These are phyloP conservation scores for Aristolochia californica DNA, from an alignment of 164 flowering plant species.

Conservation along the genomic window DNA sequence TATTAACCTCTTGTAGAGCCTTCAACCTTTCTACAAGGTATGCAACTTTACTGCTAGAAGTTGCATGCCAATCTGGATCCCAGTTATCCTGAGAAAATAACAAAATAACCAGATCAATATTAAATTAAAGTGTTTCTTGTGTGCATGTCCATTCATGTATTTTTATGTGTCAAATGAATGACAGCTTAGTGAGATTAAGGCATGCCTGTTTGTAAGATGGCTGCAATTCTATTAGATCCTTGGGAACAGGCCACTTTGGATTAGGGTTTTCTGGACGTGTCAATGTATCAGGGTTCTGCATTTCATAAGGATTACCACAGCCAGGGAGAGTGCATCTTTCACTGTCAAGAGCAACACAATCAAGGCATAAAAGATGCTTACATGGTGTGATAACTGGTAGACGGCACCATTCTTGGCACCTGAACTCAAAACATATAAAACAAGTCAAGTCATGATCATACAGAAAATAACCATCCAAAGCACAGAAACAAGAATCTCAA, in stretches of 20 bases:
- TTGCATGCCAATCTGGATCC: conserved; percentile 99
- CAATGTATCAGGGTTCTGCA: conserved; percentile 83
- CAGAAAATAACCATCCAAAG: no score
- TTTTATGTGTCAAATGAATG: neutral
- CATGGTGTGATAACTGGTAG: conserved; percentile 92
- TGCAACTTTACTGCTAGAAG: conserved; percentile 90
- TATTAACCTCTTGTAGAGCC: conserved; percentile 41
- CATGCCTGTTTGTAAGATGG: conserved; percentile 92
- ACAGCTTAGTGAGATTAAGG: neutral
- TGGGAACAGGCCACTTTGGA: conserved; percentile 99
- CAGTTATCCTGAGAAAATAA: conserved; percentile 66
- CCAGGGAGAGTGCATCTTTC: conserved; percentile 71
- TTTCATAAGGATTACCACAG: conserved; percentile 73
- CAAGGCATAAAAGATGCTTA: conserved; percentile 88
- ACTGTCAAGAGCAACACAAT: conserved; percentile 82
- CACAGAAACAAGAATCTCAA: no score
- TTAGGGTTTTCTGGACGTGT: conserved; percentile 94
- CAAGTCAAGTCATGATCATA: no score
- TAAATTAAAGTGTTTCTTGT: neutral
- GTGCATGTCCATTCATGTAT: neutral
- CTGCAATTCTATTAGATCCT: conserved; percentile 95
- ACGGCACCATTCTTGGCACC: conserved; percentile 94
- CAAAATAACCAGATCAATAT: neutral
- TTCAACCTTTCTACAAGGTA: conserved; percentile 64
- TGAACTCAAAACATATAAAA: conserved; percentile 9